Evolutionary conservation across 192 early-diverging fungal genomes (phyloP).

Genomic region (Chytriomyces sp.): DNA sequence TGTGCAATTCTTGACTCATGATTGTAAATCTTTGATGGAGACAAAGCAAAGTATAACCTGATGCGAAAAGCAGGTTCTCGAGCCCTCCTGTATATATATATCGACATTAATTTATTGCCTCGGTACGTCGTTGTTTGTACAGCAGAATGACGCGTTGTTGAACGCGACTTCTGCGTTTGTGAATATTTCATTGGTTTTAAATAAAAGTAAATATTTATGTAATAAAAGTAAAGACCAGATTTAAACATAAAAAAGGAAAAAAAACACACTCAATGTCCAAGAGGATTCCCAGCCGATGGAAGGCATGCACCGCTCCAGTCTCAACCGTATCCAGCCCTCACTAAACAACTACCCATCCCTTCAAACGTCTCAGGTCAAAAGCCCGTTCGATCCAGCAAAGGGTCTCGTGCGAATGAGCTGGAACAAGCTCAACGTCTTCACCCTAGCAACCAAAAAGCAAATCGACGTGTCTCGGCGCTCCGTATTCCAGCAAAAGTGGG

Average conservation of each 20-base stretch:
- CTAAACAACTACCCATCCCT: too few species aligned
- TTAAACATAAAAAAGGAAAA: conserved; percentile 12
- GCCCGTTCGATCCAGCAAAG: conserved; percentile 49
- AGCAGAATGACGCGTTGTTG: too few species aligned
- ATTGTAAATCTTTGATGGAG: too few species aligned
- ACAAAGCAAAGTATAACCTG: too few species aligned
- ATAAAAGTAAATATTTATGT: neutral
- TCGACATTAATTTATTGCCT: too few species aligned
- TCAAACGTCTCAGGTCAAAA: conserved; percentile 34
- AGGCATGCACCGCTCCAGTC: neutral
- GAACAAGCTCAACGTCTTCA: conserved; percentile 92
- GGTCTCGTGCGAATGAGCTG: conserved; percentile 92
- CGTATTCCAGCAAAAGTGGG: conserved; percentile 94
- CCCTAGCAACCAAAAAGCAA: conserved; percentile 54
- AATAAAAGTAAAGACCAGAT: neutral
- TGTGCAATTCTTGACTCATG: too few species aligned
- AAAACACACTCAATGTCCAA: conserved; percentile 10
- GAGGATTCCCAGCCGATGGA: conserved; percentile 18
- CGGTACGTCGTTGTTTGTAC: too few species aligned
- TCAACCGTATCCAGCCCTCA: too few species aligned
- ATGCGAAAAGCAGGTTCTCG: too few species aligned
- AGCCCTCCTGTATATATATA: too few species aligned
- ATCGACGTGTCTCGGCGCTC: conserved; percentile 46
- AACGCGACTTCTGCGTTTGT: neutral
- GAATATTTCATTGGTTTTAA: neutral